Base-by-base conservation (phyloP, 1,139 yeast species). In the Nakaseomyces kungkrabaensis region DNA sequence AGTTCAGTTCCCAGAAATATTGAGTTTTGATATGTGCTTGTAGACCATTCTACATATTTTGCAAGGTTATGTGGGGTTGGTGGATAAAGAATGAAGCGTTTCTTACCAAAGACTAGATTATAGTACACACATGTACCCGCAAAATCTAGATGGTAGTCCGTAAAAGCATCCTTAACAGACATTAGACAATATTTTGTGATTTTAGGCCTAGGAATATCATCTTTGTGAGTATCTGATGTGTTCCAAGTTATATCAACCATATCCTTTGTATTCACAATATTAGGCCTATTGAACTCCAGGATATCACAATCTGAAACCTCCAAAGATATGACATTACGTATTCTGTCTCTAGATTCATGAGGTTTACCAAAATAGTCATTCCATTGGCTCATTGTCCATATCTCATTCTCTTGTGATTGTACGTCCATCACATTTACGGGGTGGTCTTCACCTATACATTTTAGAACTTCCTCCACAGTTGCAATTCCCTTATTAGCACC, bases 41-140 rank as follows among this genome's bases (percentile, higher is more conserved):
- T 80, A 61, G 95, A 83, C 97, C 97, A 89, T 42, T 73, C 67
- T 37, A 77, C 76, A 63, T 87, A 89, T 36, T 77, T 72, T 13
- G 68, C 63, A 49, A 88, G 71, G 57, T 88, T 88, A 7, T 66
- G 59, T 1, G 70, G 67, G 0, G 94, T 79, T 1, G 96, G 96
- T 1, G 95, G 95, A 55, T 76, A 81, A 74, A 89, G 77, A 46
- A 88, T 67, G 59, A 89, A 89, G 29, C 81, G 75, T 62, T 89
- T 89, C 4, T 72, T 60, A 0, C 97, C 97, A 8, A 74, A 70
- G 24, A 90, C 69, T 3, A 89, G 81, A 8, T 92, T 88, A 66
- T 89, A 89, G 65, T 87, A 89, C 4, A 89, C 97, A 0, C 92
- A 85, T 0, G 96, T 86, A 0, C 96, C 97, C 2, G 95, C 95